Evolutionary conservation across 2,329 filamentous ascomycete species (phyloP).

Genomic region (Trichoderma hamatum): DNA sequence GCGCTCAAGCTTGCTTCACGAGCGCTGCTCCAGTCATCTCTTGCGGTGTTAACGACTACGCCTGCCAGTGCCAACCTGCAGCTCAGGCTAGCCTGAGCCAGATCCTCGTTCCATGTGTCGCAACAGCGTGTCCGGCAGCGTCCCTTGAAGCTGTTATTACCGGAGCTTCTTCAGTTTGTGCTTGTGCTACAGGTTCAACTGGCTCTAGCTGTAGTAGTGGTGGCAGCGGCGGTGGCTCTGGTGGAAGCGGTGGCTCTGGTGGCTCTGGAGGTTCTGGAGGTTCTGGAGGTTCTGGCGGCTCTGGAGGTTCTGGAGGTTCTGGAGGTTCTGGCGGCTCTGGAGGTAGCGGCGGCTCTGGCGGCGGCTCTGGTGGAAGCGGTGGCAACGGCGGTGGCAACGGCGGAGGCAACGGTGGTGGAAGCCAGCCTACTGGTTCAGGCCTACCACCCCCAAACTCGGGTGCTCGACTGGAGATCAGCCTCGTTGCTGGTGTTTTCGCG

Average conservation of each 20-base stretch:
- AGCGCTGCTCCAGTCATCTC: constrained; percentile 35
- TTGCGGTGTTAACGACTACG: constrained; percentile 35
- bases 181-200: constrained; percentile 28
- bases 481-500: constrained; percentile 34
- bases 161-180: constrained; percentile 34
- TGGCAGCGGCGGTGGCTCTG: constrained; percentile 15
- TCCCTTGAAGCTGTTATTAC: constrained; percentile 33
- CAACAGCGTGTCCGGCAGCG: constrained; percentile 31
- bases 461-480: constrained; percentile 32
- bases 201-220: constrained; percentile 22
- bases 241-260: not conserved
- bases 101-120: constrained; percentile 36
- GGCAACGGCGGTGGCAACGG: constrained; percentile 20
- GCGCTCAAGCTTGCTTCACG: constrained; percentile 37
- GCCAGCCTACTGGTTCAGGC: constrained; percentile 19
- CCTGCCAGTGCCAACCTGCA: constrained; percentile 36
- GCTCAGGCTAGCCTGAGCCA: constrained; percentile 33
- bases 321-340: not conserved
- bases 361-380: constrained; percentile 4
- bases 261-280: not conserved
- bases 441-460: constrained; percentile 28
- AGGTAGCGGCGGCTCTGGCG: constrained; percentile 8
- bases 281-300: constrained; percentile 1
- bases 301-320: not conserved
- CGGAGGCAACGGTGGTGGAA: constrained; percentile 20